Evolutionary conservation across 306 rosid genomes (phyloP).

Genomic region (Pyrus pyrifolia): DNA sequence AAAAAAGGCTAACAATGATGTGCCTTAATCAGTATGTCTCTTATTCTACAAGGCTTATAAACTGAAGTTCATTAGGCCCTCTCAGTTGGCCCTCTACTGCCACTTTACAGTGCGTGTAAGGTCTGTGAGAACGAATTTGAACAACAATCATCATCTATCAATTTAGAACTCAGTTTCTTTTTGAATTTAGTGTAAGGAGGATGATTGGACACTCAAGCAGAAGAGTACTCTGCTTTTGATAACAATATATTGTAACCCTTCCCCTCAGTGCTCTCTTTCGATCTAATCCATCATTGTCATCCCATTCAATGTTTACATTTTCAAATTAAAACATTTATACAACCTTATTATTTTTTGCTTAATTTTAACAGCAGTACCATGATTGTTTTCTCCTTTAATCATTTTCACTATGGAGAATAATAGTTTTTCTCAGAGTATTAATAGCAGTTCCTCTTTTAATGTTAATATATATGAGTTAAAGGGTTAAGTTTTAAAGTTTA

Average conservation of each 20-base stretch:
- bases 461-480: background rate
- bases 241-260: background rate
- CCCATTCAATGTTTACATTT: background rate
- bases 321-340: background rate
- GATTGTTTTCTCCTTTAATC: too few relatives aligned
- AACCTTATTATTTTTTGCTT: background rate
- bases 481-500: background rate
- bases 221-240: background rate
- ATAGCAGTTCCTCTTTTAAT: too few relatives aligned
- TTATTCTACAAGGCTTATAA: slow-evolving; percentile 27
- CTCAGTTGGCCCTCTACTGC: slow-evolving; percentile 28
- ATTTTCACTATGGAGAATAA: too few relatives aligned
- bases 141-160: background rate
- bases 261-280: background rate
- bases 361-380: background rate
- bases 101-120: background rate
- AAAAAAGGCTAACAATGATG: slow-evolving; percentile 31
- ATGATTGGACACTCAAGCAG: slow-evolving; percentile 3
- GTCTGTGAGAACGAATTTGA: background rate
- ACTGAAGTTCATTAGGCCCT: slow-evolving; percentile 24
- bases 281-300: background rate
- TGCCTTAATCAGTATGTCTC: slow-evolving; percentile 37
- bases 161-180: background rate
- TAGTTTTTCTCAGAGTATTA: too few relatives aligned
- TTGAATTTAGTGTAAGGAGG: background rate